Percentiles rank a stretch among this genome's conserved stretches.
These are phyloP conservation scores for Penicillium lividum DNA, from an alignment of 495 filamentous ascomycete species.

Conservation along the genomic window DNA sequence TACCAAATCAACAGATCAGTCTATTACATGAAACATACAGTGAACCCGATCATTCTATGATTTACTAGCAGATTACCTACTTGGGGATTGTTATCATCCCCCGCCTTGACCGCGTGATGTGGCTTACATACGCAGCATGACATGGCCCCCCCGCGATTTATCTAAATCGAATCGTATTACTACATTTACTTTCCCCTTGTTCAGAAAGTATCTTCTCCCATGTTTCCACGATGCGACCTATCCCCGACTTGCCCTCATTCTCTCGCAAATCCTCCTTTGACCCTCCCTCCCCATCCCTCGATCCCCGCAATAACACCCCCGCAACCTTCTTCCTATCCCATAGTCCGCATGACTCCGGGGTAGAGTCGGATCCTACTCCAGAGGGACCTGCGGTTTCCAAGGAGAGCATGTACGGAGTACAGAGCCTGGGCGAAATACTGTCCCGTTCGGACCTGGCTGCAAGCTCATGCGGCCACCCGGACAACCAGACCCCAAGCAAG, in stretches of 20 bases:
- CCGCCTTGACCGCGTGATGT: slow-evolving; percentile 15
- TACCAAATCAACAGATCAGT: too few species aligned
- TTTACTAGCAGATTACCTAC: neutral
- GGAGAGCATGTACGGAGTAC: slow-evolving; percentile 61
- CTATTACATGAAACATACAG: neutral
- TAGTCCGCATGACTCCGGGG: slow-evolving; percentile 29
- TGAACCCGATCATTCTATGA: neutral
- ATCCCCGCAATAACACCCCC: slow-evolving; percentile 42
- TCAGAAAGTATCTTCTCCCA: slow-evolving; percentile 6
- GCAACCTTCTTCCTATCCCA: slow-evolving; percentile 52
- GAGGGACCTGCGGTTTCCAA: slow-evolving; percentile 24
- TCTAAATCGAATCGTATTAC: neutral
- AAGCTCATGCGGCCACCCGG: slow-evolving; percentile 12
- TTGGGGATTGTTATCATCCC: slow-evolving; percentile 5
- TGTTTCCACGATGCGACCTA: slow-evolving; percentile 42
- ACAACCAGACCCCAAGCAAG: slow-evolving; percentile 12
- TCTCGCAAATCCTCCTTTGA: slow-evolving; percentile 40
- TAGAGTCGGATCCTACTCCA: slow-evolving; percentile 27
- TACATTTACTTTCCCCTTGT: slow-evolving; percentile 3
- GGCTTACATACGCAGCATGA: slow-evolving; percentile 26
- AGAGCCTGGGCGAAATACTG: slow-evolving; percentile 61
- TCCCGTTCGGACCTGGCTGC: slow-evolving; percentile 24
- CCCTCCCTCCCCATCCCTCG: slow-evolving; percentile 36
- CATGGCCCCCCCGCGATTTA: slow-evolving; percentile 14
- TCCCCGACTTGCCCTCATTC: slow-evolving; percentile 33